Evolutionary conservation across 805 yeast species (phyloP).

Genomic region (Kluyveromyces siamensis): DNA sequence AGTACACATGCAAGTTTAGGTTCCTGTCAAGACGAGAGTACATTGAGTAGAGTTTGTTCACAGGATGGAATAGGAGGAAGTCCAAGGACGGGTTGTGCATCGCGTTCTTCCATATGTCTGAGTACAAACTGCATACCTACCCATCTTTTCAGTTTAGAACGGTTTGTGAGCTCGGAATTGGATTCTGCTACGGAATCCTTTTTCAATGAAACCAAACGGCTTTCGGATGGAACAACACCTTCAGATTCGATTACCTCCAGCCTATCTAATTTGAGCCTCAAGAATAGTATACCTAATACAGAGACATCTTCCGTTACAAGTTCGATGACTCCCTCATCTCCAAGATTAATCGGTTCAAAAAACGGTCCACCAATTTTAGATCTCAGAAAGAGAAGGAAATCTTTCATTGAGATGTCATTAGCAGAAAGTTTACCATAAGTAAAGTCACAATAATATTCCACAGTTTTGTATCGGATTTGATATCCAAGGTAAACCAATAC

Average conservation of each 20-base stretch:
- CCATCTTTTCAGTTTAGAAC: conserved; percentile 22
- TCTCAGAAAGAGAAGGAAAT: conserved; percentile 10
- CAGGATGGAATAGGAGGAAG: neutral
- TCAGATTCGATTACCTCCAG: conserved; percentile 1
- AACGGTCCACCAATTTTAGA: neutral
- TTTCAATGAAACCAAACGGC: neutral
- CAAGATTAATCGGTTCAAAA: neutral
- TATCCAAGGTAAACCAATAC: no score
- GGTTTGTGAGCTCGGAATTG: conserved; percentile 20
- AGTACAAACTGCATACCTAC: conserved; percentile 15
- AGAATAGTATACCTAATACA: neutral
- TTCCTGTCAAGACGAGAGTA: conserved; percentile 3
- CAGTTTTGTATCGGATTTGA: no score
- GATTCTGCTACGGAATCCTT: conserved; percentile 12
- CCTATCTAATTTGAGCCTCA: neutral
- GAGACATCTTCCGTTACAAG: neutral
- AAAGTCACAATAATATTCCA: neutral
- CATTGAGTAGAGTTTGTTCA: neutral
- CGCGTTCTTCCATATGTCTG: conserved; percentile 12
- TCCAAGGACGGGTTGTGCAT: neutral
- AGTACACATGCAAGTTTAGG: conserved; percentile 6
- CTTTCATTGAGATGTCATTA: conserved; percentile 16
- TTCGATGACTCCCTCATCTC: neutral
- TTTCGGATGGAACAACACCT: neutral
- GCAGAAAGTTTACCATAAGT: conserved; percentile 13